A percentile compares a stretch with the other conserved stretches of the same genome.
These are phyloP conservation scores for Russula vinacea DNA, from an alignment of 768 basidiomycete genomes.

Conservation along the genomic window DNA sequence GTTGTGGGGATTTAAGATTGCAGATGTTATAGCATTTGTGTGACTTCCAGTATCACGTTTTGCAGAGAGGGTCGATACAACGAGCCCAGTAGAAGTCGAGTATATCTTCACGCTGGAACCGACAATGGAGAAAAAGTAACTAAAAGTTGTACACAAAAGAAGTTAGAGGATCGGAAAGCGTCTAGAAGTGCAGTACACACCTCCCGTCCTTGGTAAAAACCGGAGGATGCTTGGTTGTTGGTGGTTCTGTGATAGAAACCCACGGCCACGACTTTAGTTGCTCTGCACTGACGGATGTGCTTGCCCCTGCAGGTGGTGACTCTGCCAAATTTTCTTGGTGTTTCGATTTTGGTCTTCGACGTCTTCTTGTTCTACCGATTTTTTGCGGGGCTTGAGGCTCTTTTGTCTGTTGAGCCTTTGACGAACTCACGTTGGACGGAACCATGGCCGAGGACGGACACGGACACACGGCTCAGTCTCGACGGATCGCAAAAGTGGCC, in stretches of 20 bases:
- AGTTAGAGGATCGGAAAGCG: slow-evolving; percentile 14
- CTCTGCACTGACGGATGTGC: slow-evolving; percentile 27
- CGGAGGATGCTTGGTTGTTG: slow-evolving; percentile 60
- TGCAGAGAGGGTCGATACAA: slow-evolving; percentile 80
- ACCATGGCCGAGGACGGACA: slow-evolving; percentile 14
- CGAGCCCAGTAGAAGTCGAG: slow-evolving; percentile 70
- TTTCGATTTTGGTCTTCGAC: slow-evolving; percentile 43
- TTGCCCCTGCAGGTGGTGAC: slow-evolving; percentile 28
- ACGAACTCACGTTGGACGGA: slow-evolving; percentile 4
- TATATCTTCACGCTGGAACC: slow-evolving; percentile 83
- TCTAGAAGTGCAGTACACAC: slow-evolving; percentile 42
- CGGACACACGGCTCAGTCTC: not conserved
- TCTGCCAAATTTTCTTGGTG: slow-evolving; percentile 33
- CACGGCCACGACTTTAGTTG: slow-evolving; percentile 52
- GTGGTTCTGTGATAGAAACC: slow-evolving; percentile 67
- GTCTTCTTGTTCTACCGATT: slow-evolving; percentile 21
- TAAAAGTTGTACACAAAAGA: slow-evolving; percentile 34
- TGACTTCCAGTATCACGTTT: slow-evolving; percentile 40
- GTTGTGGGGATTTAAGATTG: slow-evolving; percentile 79
- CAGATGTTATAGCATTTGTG: slow-evolving; percentile 62
- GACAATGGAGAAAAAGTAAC: slow-evolving; percentile 87
- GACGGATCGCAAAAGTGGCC: not conserved
- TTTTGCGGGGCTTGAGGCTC: slow-evolving; percentile 8
- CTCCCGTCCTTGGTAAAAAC: slow-evolving; percentile 87
- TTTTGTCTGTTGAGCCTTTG: not conserved